Conservation (phyloP, 2,329 filamentous ascomycete species). For the Fusarium nelsonii region DNA sequence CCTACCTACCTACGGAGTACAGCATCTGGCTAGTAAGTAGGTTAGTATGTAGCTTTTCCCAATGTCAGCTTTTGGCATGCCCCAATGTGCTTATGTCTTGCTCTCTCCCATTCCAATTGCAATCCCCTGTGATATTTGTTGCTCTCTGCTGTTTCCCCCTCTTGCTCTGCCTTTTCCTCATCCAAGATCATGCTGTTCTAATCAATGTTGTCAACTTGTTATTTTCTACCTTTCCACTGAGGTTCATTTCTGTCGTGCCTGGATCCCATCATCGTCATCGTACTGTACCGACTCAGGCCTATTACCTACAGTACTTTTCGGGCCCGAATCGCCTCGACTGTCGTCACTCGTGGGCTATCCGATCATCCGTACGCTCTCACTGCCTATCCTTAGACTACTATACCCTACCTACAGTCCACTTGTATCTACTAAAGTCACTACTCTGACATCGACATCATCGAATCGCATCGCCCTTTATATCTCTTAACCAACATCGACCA, state of each 20-base stretch:
- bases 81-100: constrained; percentile 9
- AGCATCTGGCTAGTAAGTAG: background rate
- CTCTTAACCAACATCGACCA: constrained; percentile 27
- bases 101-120: constrained; percentile 32
- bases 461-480: constrained; percentile 26
- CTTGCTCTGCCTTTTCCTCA: background rate
- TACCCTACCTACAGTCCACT: background rate
- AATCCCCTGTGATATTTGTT: constrained; percentile 18
- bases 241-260: background rate
- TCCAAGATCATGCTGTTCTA: background rate
- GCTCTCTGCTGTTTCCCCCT: constrained; percentile 5
- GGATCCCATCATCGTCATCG: background rate
- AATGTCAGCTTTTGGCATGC: constrained; percentile 16
- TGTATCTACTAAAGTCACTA: background rate
- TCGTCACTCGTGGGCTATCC: constrained; percentile 12
- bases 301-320: background rate
- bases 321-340: background rate
- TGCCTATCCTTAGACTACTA: background rate
- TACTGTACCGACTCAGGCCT: background rate
- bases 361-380: background rate
- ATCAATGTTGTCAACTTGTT: constrained; percentile 1
- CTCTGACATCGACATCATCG: constrained; percentile 29
- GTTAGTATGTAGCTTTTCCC: background rate
- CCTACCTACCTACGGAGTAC: too few species aligned
- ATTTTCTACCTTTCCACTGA: background rate